These are phyloP conservation scores for Exidia glandulosa DNA, from an alignment of 768 basidiomycete genomes.

Conservation along the genomic window DNA sequence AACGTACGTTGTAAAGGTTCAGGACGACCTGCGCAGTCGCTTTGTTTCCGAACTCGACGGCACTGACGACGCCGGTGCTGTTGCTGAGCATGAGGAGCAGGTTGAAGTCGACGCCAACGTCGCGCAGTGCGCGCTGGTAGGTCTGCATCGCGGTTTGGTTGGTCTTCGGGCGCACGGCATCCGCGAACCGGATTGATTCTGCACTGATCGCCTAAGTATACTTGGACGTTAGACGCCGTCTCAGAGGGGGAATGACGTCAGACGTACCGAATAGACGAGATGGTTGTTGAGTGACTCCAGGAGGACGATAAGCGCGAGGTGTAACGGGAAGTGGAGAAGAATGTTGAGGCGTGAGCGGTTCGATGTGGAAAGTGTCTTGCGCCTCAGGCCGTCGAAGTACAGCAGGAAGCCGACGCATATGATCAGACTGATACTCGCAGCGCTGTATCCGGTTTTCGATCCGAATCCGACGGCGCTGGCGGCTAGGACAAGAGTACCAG, in stretches of 20 bases:
- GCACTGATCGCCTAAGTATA: not conserved
- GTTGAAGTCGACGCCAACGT: not conserved
- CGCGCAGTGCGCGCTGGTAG: not conserved
- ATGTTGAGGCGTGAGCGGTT: not conserved
- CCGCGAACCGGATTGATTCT: not conserved
- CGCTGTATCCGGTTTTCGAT: not conserved
- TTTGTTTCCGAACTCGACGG: not conserved
- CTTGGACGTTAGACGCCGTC: not conserved
- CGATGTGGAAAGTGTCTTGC: not conserved
- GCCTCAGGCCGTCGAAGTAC: not conserved
- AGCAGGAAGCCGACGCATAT: not conserved
- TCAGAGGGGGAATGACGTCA: not conserved
- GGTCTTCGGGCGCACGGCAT: not conserved
- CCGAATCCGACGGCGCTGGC: not conserved
- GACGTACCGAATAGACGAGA: not conserved
- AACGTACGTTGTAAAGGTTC: not conserved
- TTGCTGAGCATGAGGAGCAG: too few relatives aligned
- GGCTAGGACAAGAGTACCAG: not conserved
- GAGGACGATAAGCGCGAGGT: not conserved
- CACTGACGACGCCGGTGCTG: not conserved
- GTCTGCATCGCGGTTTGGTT: not conserved
- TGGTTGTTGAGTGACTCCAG: not conserved
- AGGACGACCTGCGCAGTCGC: not conserved
- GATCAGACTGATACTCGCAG: not conserved
- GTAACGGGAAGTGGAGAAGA: not conserved